These are phyloP conservation scores for Angophora floribunda DNA, from an alignment of 345 rosid genomes.

Conservation along the genomic window DNA sequence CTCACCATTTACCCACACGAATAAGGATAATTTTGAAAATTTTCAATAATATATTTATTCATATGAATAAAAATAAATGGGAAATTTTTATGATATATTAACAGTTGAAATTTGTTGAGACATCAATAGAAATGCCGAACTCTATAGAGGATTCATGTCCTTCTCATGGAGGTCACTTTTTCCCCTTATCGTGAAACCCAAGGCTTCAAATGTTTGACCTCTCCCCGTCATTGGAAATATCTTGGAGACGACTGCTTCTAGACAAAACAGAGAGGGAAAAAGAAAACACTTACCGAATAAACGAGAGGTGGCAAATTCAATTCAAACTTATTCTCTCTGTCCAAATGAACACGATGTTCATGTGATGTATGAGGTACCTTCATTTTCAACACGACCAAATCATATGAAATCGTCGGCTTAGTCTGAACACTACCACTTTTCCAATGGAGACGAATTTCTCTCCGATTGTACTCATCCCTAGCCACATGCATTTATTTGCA, in stretches of 20 bases:
- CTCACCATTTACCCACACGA: background rate
- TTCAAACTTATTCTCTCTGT: background rate
- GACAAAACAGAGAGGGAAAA: fast-evolving
- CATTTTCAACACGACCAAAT: background rate
- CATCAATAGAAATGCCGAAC: background rate
- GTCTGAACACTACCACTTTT: background rate
- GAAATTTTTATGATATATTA: background rate
- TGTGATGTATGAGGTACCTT: background rate
- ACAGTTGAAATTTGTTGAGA: background rate
- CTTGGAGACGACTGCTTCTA: too few relatives aligned
- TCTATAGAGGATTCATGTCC: background rate
- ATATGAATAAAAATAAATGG: background rate
- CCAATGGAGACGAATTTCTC: background rate
- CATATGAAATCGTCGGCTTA: background rate
- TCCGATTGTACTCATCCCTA: background rate
- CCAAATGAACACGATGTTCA: background rate
- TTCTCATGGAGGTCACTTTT: background rate
- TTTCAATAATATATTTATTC: background rate
- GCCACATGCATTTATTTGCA: background rate
- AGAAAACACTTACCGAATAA: background rate
- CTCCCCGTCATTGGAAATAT: background rate
- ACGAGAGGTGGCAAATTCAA: background rate
- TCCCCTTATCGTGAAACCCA: background rate
- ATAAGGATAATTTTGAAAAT: background rate
- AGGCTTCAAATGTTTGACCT: background rate